Evolutionary conservation across 2,329 filamentous ascomycete genomes (phyloP), one percentile per base, ranked within the genome.

Genomic region (Graphilbum fragrans): DNA sequence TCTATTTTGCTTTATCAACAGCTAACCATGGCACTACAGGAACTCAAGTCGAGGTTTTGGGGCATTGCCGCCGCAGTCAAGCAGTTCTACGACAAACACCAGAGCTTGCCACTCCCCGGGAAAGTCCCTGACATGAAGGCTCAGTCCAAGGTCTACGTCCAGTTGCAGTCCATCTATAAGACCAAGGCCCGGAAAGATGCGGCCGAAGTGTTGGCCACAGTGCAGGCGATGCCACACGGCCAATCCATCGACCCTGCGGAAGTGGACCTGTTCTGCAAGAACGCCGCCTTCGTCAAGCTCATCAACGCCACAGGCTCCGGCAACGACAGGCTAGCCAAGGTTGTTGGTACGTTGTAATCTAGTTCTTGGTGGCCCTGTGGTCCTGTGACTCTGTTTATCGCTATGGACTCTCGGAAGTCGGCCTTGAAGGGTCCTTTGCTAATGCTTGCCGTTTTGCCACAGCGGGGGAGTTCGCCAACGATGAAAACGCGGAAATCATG

Each of bases 71-170:
- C 78, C 42, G 88, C 90, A 0, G 70, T 96, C 42, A 78, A 78
- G 45, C 56, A 71, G 18, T 98, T 98, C 59, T 80, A 90, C 58
- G 60, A 72, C 10, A 76, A 76, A 41, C 77, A 95, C 55, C 64
- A 70, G 8, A 71, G 80, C 22, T 70, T 98, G 5, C 92, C 92
- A 16, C 67, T 98, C 0, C 82, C 88, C 1, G 93, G 92, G 12
- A 79, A 82, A 3, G 67, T 98, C 2, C 92, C 93, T 2, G 92
- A 98, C 58, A 98, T 98, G 92, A 98, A 98, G 65, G 87, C 92
- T 3, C 77, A 90, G 55, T 94, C 88, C 4, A 77, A 72, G 42
- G 82, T 93, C 47, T 98, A 98, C 63, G 82, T 98, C 50, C 71
- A 80, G 52, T 71, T 98, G 12, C 92, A 96, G 58, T 90, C 84